phyloP scores from a whole-genome alignment of 192 early-diverging fungal genomes.

The Entomortierella chlamydospora region DNA sequence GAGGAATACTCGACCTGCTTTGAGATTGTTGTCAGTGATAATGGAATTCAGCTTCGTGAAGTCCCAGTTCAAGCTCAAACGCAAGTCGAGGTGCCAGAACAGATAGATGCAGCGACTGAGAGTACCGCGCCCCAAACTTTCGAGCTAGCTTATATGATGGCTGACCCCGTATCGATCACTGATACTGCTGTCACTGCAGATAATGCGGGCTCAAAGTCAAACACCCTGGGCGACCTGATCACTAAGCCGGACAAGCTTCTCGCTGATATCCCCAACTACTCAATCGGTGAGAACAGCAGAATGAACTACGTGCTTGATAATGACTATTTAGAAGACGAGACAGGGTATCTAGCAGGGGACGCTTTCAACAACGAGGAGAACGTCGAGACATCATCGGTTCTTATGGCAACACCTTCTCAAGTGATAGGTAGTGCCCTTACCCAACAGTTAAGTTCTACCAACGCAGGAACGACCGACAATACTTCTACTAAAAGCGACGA shows the following conservation, averaged over 20 bases:
- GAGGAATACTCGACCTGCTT: slow-evolving; percentile 57
- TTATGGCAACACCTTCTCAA: slow-evolving; percentile 13
- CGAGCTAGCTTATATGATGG: slow-evolving; percentile 13
- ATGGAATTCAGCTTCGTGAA: not conserved
- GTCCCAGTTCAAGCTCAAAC: not conserved
- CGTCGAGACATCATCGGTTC: not conserved
- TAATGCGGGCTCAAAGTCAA: not conserved
- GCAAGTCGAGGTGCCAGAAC: not conserved
- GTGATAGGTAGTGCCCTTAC: slow-evolving; percentile 8
- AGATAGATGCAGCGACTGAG: not conserved
- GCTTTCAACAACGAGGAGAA: slow-evolving; percentile 21
- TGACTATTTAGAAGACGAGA: slow-evolving; percentile 7
- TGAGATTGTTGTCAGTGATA: slow-evolving; percentile 28
- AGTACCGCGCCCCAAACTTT: not conserved
- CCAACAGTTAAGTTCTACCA: not conserved
- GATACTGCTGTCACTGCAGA: not conserved
- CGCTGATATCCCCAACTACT: slow-evolving; percentile 11
- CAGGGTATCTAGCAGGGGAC: slow-evolving; percentile 15
- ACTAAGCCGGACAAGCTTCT: slow-evolving; percentile 24
- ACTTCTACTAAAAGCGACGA: not conserved
- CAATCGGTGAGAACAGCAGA: not conserved
- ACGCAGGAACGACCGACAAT: not conserved
- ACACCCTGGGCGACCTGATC: slow-evolving; percentile 9
- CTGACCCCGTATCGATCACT: not conserved
- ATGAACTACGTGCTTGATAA: not conserved